Percentiles rank a stretch among this genome's conserved stretches.
Evolutionary conservation across 306 rosid species (phyloP).

Genomic region (Sphenostylis stenocarpa): DNA sequence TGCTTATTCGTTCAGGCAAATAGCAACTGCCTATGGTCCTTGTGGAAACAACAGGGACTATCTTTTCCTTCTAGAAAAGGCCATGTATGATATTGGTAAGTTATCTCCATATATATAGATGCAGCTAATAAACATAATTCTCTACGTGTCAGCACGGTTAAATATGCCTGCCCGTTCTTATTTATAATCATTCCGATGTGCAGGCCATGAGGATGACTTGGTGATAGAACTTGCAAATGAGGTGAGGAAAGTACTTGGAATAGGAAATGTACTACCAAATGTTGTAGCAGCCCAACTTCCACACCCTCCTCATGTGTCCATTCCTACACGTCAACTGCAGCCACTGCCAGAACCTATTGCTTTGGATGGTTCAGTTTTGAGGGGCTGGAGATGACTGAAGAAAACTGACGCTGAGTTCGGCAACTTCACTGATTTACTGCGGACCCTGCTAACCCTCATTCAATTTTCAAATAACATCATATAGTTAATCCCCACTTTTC

Average conservation of each 20-base stretch:
- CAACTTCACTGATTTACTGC: conserved; percentile 6
- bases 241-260: conserved; percentile 82
- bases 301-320: conserved; percentile 58
- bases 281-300: conserved; percentile 40
- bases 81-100: conserved; percentile 82
- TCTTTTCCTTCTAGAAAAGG: conserved; percentile 77
- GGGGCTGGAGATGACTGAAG: not conserved
- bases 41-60: conserved; percentile 92
- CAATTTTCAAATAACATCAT: not conserved
- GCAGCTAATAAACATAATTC: not conserved
- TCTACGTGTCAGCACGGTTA: not conserved
- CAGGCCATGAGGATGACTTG: conserved; percentile 83
- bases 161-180: not conserved
- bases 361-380: conserved; percentile 47
- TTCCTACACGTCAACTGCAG: conserved; percentile 56
- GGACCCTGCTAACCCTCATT: conserved; percentile 45
- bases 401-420: conserved; percentile 12
- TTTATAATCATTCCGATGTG: not conserved
- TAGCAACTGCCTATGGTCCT: conserved; percentile 96
- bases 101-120: not conserved
- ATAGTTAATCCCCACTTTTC: not conserved
- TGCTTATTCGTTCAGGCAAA: conserved; percentile 65
- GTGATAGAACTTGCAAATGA: conserved; percentile 92
- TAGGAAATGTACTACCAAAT: conserved; percentile 41
- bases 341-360: conserved; percentile 76